phyloP scores from a whole-genome alignment of 345 rosid genomes.

The Anacardium occidentale region DNA sequence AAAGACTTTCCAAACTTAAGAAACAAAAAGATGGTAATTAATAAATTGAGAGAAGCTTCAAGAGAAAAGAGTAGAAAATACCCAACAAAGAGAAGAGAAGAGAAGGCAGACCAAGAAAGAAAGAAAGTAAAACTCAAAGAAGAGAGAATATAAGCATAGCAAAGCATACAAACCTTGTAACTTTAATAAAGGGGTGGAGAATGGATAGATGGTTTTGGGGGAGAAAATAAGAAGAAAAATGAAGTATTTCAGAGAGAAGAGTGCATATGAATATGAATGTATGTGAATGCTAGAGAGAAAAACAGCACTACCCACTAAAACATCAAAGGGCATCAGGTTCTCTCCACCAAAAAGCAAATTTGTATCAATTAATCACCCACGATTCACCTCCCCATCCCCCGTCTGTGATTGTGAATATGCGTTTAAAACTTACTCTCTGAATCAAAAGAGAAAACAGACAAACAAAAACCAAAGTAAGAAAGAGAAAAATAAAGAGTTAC shows the following conservation, averaged over 20 bases:
- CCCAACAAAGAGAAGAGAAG: neutral
- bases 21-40: constrained; percentile 5
- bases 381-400: constrained; percentile 27
- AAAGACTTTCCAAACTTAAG: neutral
- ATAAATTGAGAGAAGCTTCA: neutral
- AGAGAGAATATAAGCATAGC: neutral
- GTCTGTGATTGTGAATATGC: constrained; percentile 33
- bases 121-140: neutral
- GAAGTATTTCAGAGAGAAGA: constrained; percentile 10
- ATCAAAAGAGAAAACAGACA: neutral
- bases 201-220: neutral
- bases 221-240: neutral
- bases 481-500: neutral
- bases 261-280: neutral
- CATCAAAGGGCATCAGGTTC: constrained; percentile 71
- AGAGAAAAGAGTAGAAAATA: neutral
- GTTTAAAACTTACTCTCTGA: neutral
- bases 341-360: constrained; percentile 28
- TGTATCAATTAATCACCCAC: constrained; percentile 19
- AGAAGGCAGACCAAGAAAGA: neutral
- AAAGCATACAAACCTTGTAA: constrained; percentile 19
- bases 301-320: constrained; percentile 63
- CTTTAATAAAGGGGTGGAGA: neutral
- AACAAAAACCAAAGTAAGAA: neutral
- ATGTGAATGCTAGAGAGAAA: constrained; percentile 16